These are phyloP conservation scores for Pseudogymnoascus sp. DNA, from an alignment of 2,329 filamentous ascomycete species.

Conservation along the genomic window DNA sequence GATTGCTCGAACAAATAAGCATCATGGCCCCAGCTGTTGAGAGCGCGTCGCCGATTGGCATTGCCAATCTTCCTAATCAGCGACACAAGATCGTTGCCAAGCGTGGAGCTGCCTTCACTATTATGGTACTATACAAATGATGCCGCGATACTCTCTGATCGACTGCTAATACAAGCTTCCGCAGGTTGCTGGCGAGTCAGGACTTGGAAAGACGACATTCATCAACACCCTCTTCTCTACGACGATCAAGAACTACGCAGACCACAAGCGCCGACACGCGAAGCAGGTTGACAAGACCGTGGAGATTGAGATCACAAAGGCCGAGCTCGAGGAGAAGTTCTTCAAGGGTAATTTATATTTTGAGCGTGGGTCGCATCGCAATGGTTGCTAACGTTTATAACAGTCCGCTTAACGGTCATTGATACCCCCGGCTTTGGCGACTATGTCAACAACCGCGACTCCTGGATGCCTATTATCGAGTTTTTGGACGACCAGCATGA, in stretches of 20 bases:
- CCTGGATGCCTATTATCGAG: conserved; percentile 99
- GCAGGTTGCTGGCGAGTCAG: conserved; percentile 95
- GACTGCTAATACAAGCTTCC: conserved; percentile 8
- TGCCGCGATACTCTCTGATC: conserved; percentile 20
- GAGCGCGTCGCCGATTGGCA: conserved; percentile 61
- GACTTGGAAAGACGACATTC: conserved; percentile 98
- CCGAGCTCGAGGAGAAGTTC: conserved; percentile 99
- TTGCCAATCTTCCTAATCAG: conserved; percentile 67
- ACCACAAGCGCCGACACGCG: conserved; percentile 97
- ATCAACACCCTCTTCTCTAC: conserved; percentile 99
- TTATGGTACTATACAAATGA: conserved; percentile 62
- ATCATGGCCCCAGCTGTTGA: conserved; percentile 51
- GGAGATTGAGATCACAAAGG: conserved; percentile 99
- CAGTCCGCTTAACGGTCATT: conserved; percentile 96
- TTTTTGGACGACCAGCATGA: conserved; percentile 99
- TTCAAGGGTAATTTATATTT: conserved; percentile 72
- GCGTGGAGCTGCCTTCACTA: conserved; percentile 95
- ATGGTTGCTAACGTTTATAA: conserved; percentile 17
- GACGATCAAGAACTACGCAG: conserved; percentile 99
- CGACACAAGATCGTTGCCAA: conserved; percentile 67
- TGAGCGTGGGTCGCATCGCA: neutral
- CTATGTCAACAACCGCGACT: conserved; percentile 99
- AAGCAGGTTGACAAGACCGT: conserved; percentile 99
- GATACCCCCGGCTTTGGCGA: conserved; percentile 98
- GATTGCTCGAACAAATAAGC: conserved; percentile 8